Conservation (phyloP, 1,284 basidiomycete genomes). For the Leucoagaricus sp. region DNA sequence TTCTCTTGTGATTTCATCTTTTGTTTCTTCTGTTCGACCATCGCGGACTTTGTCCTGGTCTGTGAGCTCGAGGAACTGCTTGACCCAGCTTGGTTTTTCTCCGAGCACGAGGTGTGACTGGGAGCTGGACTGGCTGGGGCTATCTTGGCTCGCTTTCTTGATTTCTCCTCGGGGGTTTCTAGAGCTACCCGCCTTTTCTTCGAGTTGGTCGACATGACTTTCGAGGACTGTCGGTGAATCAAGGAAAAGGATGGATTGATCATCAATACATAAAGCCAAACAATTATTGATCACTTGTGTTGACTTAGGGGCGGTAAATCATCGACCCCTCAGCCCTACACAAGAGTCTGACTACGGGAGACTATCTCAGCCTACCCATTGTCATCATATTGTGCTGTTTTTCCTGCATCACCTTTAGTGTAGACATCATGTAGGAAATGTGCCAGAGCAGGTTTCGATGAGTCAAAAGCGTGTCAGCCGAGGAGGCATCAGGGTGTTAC, state of each 20-base stretch:
- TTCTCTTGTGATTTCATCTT: slow-evolving; percentile 17
- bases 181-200: slow-evolving; percentile 41
- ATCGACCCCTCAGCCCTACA: too few species aligned
- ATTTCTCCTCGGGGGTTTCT: slow-evolving; percentile 17
- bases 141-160: slow-evolving; percentile 34
- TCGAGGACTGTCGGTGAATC: too few species aligned
- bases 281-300: too few species aligned
- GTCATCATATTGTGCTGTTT: too few species aligned
- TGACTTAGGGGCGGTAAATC: too few species aligned
- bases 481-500: slow-evolving; percentile 10
- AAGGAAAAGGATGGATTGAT: too few species aligned
- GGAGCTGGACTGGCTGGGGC: slow-evolving; percentile 8
- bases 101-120: not conserved
- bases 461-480: slow-evolving; percentile 11
- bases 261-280: not conserved
- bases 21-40: not conserved
- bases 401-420: too few species aligned
- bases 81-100: not conserved
- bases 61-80: not conserved
- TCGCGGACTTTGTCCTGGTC: not conserved
- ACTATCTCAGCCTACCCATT: too few species aligned
- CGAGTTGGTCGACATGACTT: not conserved
- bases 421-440: too few species aligned
- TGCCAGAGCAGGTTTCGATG: slow-evolving; percentile 5
- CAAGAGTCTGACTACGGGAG: too few species aligned